Percentiles rank a stretch among this genome's conserved stretches.
Evolutionary conservation across 148 eudicot species (phyloP).

Genomic region (Drosera capensis): DNA sequence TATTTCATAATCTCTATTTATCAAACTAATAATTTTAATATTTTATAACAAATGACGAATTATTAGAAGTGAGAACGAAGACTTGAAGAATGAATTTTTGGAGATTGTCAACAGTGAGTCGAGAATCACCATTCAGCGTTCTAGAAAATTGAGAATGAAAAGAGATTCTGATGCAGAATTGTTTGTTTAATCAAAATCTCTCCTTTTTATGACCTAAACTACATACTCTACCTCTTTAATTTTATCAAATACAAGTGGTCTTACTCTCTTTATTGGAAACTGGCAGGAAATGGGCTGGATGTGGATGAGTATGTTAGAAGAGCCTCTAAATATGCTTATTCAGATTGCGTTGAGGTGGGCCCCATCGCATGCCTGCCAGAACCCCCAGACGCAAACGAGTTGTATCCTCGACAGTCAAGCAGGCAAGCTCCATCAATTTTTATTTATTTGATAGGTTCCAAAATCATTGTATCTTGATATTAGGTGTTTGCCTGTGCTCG

Average conservation of each 20-base stretch:
- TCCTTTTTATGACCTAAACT: background rate
- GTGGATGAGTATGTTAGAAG: conserved; percentile 95
- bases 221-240: too few species aligned
- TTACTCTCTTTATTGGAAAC: conserved; percentile 1
- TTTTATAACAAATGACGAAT: too few species aligned
- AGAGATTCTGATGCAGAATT: background rate
- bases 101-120: background rate
- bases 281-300: conserved; percentile 85
- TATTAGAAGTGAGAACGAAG: too few species aligned
- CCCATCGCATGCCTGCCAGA: conserved; percentile 91
- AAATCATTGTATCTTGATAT: background rate
- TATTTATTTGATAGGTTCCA: background rate
- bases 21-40: too few species aligned
- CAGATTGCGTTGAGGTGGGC: conserved; percentile 95
- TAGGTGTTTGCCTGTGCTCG: background rate
- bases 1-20: too few species aligned
- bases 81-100: too few species aligned
- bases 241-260: too few species aligned
- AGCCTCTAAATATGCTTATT: conserved; percentile 92
- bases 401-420: conserved; percentile 83
- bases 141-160: too few species aligned
- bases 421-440: conserved; percentile 36
- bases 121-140: too few species aligned
- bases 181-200: background rate
- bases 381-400: conserved; percentile 89